These are phyloP conservation scores for Pachysolen tannophilus DNA, from an alignment of 805 yeast species.

Conservation along the genomic window DNA sequence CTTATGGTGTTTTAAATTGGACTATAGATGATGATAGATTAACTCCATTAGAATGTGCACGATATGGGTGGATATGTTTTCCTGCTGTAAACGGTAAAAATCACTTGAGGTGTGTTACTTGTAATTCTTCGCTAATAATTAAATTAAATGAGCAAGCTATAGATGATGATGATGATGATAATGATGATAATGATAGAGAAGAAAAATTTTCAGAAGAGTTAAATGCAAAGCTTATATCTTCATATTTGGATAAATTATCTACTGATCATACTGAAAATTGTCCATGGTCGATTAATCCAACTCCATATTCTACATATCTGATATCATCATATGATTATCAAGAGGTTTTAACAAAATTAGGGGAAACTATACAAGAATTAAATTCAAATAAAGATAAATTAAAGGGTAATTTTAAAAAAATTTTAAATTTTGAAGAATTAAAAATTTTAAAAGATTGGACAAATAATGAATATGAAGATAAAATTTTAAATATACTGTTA, in stretches of 20 bases:
- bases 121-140: slow-evolving; percentile 23
- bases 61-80: slow-evolving; percentile 44
- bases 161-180: slow-evolving; percentile 9
- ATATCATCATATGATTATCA: slow-evolving; percentile 7
- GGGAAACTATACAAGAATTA: not conserved
- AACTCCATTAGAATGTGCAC: slow-evolving; percentile 39
- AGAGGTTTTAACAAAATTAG: slow-evolving; percentile 1
- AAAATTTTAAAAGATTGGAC: slow-evolving; percentile 9
- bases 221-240: not conserved
- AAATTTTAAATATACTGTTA: slow-evolving; percentile 16
- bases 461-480: slow-evolving; percentile 4
- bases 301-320: slow-evolving; percentile 13
- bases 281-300: slow-evolving; percentile 15
- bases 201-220: slow-evolving; percentile 15
- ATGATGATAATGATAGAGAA: slow-evolving; percentile 13
- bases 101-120: slow-evolving; percentile 24
- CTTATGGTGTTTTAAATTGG: slow-evolving; percentile 44
- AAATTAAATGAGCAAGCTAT: slow-evolving; percentile 14
- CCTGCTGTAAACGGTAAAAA: slow-evolving; percentile 21
- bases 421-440: slow-evolving; percentile 5
- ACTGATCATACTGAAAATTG: slow-evolving; percentile 14
- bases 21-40: slow-evolving; percentile 22
- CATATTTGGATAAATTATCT: slow-evolving; percentile 2
- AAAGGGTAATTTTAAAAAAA: slow-evolving; percentile 3
- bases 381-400: slow-evolving; percentile 8